A percentile compares a stretch with the other conserved stretches of the same genome.
Evolutionary conservation across 2,329 filamentous ascomycete species (phyloP).

Genomic region (Ophiostoma piceae): DNA sequence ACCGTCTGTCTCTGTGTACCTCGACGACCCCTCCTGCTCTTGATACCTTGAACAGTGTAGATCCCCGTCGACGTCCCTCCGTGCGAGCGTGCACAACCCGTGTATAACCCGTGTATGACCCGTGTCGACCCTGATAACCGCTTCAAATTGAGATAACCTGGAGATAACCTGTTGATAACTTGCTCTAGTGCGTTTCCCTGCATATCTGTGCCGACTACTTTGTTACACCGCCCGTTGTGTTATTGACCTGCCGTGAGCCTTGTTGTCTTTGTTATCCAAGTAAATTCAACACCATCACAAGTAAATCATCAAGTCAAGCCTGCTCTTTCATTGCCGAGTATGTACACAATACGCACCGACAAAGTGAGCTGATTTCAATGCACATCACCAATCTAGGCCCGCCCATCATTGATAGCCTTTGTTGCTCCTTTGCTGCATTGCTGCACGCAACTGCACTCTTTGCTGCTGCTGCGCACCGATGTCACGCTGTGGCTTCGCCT

Average conservation of each 20-base stretch:
- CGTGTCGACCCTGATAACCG: neutral
- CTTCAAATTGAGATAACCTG: neutral
- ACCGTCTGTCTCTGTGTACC: neutral
- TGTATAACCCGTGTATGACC: neutral
- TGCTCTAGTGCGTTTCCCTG: neutral
- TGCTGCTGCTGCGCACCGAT: neutral
- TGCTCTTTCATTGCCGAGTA: neutral
- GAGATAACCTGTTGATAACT: constrained; percentile 5
- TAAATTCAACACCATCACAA: too few relatives aligned
- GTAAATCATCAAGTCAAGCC: too few relatives aligned
- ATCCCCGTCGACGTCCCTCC: too few relatives aligned
- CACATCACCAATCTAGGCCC: neutral
- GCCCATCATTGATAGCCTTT: neutral
- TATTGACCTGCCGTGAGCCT: too few relatives aligned
- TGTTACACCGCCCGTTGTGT: neutral
- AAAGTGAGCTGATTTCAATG: constrained; percentile 1
- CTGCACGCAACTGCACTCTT: neutral
- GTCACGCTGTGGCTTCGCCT: neutral
- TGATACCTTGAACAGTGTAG: neutral
- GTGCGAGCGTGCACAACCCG: too few relatives aligned
- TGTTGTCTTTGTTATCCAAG: neutral
- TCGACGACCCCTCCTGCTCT: neutral
- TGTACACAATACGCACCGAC: neutral
- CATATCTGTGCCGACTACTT: neutral
- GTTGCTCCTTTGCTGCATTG: too few relatives aligned